Conservation (phyloP, 768 basidiomycete species). For the Rhodotorula babjevae region DNA sequence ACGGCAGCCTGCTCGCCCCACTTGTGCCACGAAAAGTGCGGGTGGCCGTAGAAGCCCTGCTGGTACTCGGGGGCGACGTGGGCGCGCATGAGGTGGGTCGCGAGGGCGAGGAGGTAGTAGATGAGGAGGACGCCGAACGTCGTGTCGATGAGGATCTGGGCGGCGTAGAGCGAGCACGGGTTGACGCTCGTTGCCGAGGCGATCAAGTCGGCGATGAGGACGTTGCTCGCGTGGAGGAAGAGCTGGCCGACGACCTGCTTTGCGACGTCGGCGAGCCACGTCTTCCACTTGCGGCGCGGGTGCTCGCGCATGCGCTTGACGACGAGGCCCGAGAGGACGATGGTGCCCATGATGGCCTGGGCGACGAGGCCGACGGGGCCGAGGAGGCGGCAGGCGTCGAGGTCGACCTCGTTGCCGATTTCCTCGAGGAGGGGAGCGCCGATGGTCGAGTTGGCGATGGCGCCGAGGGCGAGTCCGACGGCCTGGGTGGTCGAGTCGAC, state of each 20-base stretch:
- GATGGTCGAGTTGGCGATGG: constrained; percentile 4
- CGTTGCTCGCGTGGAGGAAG: constrained; percentile 72
- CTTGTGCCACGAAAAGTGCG: constrained; percentile 61
- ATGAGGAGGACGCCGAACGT: constrained; percentile 82
- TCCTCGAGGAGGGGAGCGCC: constrained; percentile 1
- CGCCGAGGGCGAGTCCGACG: background rate
- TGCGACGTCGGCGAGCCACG: constrained; percentile 86
- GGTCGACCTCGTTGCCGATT: constrained; percentile 47
- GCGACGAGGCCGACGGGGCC: constrained; percentile 60
- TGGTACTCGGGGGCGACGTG: constrained; percentile 68
- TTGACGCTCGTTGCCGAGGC: constrained; percentile 68
- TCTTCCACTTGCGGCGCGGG: constrained; percentile 80
- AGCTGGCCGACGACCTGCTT: constrained; percentile 75
- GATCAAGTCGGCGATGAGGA: constrained; percentile 56
- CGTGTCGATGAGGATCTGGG: constrained; percentile 87
- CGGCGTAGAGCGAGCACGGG: constrained; percentile 72
- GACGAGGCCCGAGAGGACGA: constrained; percentile 80
- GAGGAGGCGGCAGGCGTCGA: constrained; percentile 52
- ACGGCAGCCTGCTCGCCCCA: constrained; percentile 69
- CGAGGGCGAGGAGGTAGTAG: constrained; percentile 49
- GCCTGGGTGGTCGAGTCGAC: background rate
- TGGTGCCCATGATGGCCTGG: constrained; percentile 69
- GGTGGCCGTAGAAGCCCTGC: constrained; percentile 81
- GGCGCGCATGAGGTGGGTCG: constrained; percentile 65
- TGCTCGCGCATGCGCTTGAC: constrained; percentile 82